Conservation (phyloP, 495 filamentous ascomycete species). For the Stereocaulon alpinum region DNA sequence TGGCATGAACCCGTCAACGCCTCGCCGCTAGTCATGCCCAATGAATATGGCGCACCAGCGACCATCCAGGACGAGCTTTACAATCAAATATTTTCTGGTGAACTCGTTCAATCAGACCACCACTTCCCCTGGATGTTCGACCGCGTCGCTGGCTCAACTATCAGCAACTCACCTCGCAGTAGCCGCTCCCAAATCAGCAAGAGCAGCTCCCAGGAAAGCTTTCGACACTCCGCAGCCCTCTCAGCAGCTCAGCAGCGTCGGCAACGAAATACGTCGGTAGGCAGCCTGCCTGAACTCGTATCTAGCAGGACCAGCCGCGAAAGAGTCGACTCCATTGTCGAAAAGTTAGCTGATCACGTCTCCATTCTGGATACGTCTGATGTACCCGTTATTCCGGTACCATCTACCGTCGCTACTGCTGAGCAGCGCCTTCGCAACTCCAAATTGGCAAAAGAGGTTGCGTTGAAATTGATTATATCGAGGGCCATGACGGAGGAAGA, state of each 20-base stretch:
- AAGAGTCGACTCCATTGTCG: constrained; percentile 11
- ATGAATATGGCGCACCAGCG: constrained; percentile 23
- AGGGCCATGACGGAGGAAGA: constrained; percentile 12
- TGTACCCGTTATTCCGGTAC: not conserved
- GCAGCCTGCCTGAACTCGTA: constrained; percentile 46
- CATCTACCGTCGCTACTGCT: not conserved
- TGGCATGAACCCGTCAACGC: not conserved
- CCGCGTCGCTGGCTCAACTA: constrained; percentile 29
- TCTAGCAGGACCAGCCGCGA: constrained; percentile 41
- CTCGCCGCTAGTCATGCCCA: not conserved
- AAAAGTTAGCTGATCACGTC: constrained; percentile 11
- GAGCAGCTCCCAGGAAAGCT: constrained; percentile 47
- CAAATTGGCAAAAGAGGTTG: constrained; percentile 15
- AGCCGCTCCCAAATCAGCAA: constrained; percentile 50
- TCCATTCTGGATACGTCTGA: constrained; percentile 5
- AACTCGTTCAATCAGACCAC: constrained; percentile 38
- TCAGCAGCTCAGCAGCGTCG: constrained; percentile 37
- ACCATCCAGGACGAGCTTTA: constrained; percentile 32
- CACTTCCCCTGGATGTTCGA: constrained; percentile 32
- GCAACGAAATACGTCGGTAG: constrained; percentile 47
- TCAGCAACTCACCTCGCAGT: constrained; percentile 37
- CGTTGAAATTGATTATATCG: constrained; percentile 13
- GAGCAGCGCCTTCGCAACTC: constrained; percentile 14
- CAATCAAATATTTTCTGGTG: constrained; percentile 38
- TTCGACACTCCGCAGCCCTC: constrained; percentile 33